phyloP scores from a whole-genome alignment of 164 flowering plant species.

The Chimonanthus salicifolius region DNA sequence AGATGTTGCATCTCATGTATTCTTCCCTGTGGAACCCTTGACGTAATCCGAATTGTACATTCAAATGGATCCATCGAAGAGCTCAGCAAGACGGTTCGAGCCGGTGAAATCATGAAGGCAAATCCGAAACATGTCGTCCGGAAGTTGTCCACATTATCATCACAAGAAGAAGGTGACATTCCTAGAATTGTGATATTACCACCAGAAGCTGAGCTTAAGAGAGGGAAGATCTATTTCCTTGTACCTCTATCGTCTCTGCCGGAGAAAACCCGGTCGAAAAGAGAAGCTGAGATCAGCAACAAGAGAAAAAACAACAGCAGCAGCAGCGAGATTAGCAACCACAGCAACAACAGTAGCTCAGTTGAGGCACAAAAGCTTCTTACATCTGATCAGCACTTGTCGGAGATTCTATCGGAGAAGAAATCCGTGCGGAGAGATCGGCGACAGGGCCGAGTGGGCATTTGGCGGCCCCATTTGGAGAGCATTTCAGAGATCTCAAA shows the following conservation, averaged over 20 bases:
- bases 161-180: conserved; percentile 35
- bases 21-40: conserved; percentile 88
- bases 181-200: conserved; percentile 60
- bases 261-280: conserved; percentile 21
- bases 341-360: not conserved
- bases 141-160: conserved; percentile 42
- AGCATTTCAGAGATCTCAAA: conserved; percentile 65
- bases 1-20: conserved; percentile 92
- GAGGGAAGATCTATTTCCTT: conserved; percentile 93
- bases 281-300: conserved; percentile 2
- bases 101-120: conserved; percentile 71
- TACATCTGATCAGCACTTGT: conserved; percentile 65
- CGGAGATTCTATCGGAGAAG: conserved; percentile 74
- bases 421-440: conserved; percentile 56
- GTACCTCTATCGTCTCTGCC: conserved; percentile 45
- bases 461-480: conserved; percentile 90
- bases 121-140: conserved; percentile 80
- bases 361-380: conserved; percentile 24
- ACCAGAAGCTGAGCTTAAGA: conserved; percentile 75
- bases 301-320: not conserved
- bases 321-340: not conserved
- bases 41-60: conserved; percentile 78
- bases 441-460: conserved; percentile 67
- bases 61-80: conserved; percentile 77
- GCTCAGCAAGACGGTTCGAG: conserved; percentile 51